A percentile compares a stretch with the other conserved stretches of the same genome.
Evolutionary conservation across 768 basidiomycete genomes (phyloP).

Genomic region (Leccinum subtestaceum): DNA sequence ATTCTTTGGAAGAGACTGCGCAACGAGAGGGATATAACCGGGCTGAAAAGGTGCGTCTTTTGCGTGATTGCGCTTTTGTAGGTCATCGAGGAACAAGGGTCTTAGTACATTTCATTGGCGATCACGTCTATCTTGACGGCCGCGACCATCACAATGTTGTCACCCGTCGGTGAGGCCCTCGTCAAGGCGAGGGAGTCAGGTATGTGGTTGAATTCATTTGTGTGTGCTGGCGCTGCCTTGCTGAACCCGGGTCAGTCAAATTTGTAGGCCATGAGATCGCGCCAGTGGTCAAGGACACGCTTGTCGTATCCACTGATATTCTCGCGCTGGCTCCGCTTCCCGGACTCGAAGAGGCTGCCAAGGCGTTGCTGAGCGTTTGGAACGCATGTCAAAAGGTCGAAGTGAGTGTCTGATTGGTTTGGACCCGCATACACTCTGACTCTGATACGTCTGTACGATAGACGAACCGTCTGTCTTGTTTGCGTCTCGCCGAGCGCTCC

Average conservation of each 20-base stretch:
- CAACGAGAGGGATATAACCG: conserved; percentile 25
- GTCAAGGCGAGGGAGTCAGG: conserved; percentile 23
- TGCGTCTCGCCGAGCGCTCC: conserved; percentile 71
- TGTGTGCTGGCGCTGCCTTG: neutral
- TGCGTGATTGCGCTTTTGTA: neutral
- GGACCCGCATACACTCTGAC: neutral
- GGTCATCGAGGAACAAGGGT: neutral
- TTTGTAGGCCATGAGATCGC: conserved; percentile 35
- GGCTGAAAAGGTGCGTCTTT: conserved; percentile 26
- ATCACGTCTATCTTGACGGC: conserved; percentile 26
- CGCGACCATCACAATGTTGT: conserved; percentile 18
- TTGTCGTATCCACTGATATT: conserved; percentile 36
- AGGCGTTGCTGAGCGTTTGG: conserved; percentile 61
- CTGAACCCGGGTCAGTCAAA: conserved; percentile 20
- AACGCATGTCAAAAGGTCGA: conserved; percentile 58
- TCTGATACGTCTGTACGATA: conserved; percentile 22
- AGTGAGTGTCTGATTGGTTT: conserved; percentile 37
- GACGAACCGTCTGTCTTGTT: conserved; percentile 66
- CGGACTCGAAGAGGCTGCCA: conserved; percentile 52
- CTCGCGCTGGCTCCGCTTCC: conserved; percentile 54
- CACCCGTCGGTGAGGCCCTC: conserved; percentile 24
- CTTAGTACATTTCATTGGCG: conserved; percentile 27
- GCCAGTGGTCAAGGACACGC: conserved; percentile 36
- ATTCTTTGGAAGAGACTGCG: conserved; percentile 1
- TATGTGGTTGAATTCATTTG: neutral